phyloP scores from a whole-genome alignment of 257 asterid species.

The Jacaranda mimosifolia region DNA sequence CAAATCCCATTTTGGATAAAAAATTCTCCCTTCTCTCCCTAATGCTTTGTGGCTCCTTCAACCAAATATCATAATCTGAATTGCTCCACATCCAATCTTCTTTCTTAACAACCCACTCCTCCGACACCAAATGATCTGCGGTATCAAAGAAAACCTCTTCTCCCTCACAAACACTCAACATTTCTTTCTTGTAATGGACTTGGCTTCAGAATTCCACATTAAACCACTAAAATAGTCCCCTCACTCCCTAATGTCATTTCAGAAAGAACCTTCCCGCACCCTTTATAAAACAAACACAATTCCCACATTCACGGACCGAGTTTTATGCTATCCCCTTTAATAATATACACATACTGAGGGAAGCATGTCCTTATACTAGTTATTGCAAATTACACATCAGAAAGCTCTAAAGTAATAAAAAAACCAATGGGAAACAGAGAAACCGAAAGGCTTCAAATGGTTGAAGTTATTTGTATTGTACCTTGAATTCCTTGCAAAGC shows the following conservation, averaged over 20 bases:
- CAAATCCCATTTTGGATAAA: constrained; percentile 57
- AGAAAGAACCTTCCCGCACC: constrained; percentile 17
- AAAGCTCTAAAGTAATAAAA: constrained; percentile 33
- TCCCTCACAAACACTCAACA: constrained; percentile 56
- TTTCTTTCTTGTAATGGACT: constrained; percentile 49
- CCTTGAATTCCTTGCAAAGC: constrained; percentile 59
- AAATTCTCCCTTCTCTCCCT: constrained; percentile 60
- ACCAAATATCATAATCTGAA: constrained; percentile 64
- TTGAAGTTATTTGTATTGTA: constrained; percentile 31
- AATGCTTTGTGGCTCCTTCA: constrained; percentile 68
- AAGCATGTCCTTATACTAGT: constrained; percentile 49
- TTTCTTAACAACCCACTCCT: not conserved
- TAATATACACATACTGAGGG: not conserved
- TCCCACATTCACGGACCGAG: constrained; percentile 56
- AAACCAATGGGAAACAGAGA: constrained; percentile 38
- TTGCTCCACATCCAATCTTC: constrained; percentile 17
- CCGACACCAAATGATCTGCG: constrained; percentile 43
- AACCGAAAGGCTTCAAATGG: constrained; percentile 25
- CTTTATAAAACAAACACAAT: constrained; percentile 32
- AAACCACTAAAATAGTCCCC: constrained; percentile 34
- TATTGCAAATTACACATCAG: constrained; percentile 28
- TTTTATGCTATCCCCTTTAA: constrained; percentile 38
- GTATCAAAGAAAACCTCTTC: constrained; percentile 79
- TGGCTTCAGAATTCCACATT: constrained; percentile 46
- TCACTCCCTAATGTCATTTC: constrained; percentile 11